Percentiles rank a stretch among this genome's conserved stretches.
These are phyloP conservation scores for Petunia axillaris DNA, from an alignment of 257 asterid species.

Conservation along the genomic window DNA sequence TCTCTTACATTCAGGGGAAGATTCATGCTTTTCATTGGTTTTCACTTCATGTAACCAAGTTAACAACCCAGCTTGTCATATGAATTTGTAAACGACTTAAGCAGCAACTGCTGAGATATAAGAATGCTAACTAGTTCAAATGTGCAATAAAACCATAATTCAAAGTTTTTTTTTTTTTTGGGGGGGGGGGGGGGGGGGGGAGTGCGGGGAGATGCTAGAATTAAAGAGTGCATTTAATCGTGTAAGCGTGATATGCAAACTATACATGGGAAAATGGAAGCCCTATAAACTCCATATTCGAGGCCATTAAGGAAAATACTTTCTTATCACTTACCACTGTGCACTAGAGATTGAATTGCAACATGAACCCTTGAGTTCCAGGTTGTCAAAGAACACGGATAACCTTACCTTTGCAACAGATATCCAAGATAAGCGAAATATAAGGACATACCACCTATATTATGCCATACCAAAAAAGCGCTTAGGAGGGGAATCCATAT, in stretches of 20 bases:
- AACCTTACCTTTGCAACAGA: constrained; percentile 10
- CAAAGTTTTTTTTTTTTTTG: too few species aligned
- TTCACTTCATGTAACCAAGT: neutral
- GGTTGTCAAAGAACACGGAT: neutral
- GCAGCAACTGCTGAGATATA: neutral
- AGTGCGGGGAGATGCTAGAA: neutral
- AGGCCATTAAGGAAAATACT: neutral
- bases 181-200: too few species aligned
- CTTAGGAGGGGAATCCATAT: neutral
- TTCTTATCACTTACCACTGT: neutral
- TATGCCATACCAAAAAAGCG: neutral
- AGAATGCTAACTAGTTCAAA: neutral
- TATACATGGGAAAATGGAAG: neutral
- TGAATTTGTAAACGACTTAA: constrained; percentile 12
- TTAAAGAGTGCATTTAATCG: neutral
- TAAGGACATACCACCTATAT: neutral
- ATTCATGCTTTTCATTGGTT: neutral
- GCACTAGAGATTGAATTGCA: neutral
- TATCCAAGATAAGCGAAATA: neutral
- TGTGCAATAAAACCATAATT: too few species aligned
- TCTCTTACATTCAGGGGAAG: neutral
- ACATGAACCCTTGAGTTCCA: constrained; percentile 16
- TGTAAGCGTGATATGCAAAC: neutral
- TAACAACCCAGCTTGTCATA: constrained; percentile 4
- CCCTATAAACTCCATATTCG: neutral